phyloP scores from a whole-genome alignment of 208 protist genomes.

The Leishmania amazonensis region DNA sequence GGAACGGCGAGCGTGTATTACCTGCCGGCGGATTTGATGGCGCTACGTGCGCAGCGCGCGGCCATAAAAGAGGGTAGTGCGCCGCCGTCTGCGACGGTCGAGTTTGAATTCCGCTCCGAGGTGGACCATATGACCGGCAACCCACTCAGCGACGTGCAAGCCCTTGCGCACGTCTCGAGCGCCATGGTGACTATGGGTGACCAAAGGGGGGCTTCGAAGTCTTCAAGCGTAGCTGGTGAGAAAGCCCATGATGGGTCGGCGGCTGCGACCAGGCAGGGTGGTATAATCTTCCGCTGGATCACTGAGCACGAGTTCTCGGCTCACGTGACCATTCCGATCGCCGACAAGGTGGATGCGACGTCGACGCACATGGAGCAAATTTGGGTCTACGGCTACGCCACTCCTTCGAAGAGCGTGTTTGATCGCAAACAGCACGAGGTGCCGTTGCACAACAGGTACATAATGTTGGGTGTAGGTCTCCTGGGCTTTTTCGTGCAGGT shows the following conservation, averaged over 20 bases:
- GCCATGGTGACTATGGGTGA: slow-evolving; percentile 9
- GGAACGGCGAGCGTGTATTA: slow-evolving; percentile 48
- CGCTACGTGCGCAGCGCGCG: slow-evolving; percentile 39
- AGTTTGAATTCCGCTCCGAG: slow-evolving; percentile 47
- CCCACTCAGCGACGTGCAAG: slow-evolving; percentile 43
- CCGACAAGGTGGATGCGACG: neutral
- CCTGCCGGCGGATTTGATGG: slow-evolving; percentile 40
- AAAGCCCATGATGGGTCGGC: neutral
- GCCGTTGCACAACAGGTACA: slow-evolving; percentile 34
- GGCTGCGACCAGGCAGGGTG: slow-evolving; percentile 18
- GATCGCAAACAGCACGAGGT: slow-evolving; percentile 25
- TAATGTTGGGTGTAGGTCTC: slow-evolving; percentile 31
- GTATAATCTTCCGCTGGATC: slow-evolving; percentile 54
- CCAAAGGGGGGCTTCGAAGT: neutral
- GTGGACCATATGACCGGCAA: slow-evolving; percentile 17
- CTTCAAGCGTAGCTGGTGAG: neutral
- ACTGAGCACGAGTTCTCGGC: slow-evolving; percentile 76
- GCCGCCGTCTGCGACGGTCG: slow-evolving; percentile 27
- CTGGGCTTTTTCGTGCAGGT: slow-evolving; percentile 51
- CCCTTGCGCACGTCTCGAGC: slow-evolving; percentile 33
- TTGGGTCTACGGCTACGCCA: slow-evolving; percentile 70
- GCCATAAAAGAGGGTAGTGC: slow-evolving; percentile 40
- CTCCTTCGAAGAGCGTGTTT: slow-evolving; percentile 39
- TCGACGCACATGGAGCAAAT: slow-evolving; percentile 37
- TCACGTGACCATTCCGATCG: slow-evolving; percentile 24